Conservation (phyloP, 2,329 filamentous ascomycete genomes). For the Rhynchosporium secalis region DNA sequence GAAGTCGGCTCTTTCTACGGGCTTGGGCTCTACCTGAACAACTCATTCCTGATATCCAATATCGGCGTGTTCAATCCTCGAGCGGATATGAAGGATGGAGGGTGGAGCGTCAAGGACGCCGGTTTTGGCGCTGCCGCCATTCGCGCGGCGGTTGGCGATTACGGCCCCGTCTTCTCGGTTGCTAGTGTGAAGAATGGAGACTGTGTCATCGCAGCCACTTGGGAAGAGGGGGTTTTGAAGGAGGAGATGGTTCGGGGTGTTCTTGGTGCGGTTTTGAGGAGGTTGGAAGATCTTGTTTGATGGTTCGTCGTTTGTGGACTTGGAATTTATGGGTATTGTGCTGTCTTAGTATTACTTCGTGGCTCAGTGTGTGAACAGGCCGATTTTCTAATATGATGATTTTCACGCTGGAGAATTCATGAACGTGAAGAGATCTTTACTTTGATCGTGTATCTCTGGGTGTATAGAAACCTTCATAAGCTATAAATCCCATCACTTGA, state of each 20-base stretch:
- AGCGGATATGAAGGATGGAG: slow-evolving; percentile 16
- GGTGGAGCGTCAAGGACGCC: slow-evolving; percentile 20
- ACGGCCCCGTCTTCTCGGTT: slow-evolving; percentile 21
- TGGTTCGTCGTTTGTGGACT: neutral
- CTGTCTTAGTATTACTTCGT: neutral
- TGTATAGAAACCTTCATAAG: too few species aligned
- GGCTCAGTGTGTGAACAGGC: too few species aligned
- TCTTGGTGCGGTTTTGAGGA: slow-evolving; percentile 11
- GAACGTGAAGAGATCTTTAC: too few species aligned
- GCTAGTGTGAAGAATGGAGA: slow-evolving; percentile 21
- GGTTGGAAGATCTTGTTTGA: slow-evolving; percentile 18
- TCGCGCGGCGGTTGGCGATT: slow-evolving; percentile 20
- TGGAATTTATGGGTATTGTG: neutral
- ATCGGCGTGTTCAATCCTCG: slow-evolving; percentile 22
- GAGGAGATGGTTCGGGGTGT: slow-evolving; percentile 22
- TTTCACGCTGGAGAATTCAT: too few species aligned
- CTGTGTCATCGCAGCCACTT: slow-evolving; percentile 23
- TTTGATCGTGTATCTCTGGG: too few species aligned
- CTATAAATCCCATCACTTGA: too few species aligned
- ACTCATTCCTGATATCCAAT: slow-evolving; percentile 25
- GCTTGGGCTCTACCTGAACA: slow-evolving; percentile 20
- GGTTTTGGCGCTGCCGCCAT: slow-evolving; percentile 24
- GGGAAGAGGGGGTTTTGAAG: slow-evolving; percentile 25
- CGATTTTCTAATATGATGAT: too few species aligned
- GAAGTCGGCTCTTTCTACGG: slow-evolving; percentile 20